Conservation (phyloP, 352 stramenopile genomes). For the Phytopythium kandeliae region DNA sequence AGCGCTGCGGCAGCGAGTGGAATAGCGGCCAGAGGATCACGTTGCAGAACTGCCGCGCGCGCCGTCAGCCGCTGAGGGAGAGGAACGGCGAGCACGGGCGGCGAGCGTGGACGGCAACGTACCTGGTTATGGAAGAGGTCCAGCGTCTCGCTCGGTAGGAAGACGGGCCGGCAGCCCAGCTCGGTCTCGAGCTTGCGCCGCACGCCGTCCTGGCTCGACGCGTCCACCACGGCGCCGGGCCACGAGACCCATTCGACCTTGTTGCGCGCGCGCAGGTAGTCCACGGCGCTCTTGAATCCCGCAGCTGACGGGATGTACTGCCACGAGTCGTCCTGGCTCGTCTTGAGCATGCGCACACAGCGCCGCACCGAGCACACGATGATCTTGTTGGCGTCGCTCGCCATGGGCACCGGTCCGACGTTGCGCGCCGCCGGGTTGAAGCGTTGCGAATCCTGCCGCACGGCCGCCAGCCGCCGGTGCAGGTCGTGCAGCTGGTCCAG, state of each 20-base stretch:
- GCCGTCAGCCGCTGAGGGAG: neutral
- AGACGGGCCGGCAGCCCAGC: slow-evolving; percentile 82
- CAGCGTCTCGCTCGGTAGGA: slow-evolving; percentile 66
- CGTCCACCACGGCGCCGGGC: slow-evolving; percentile 74
- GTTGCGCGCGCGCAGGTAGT: slow-evolving; percentile 69
- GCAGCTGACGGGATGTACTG: slow-evolving; percentile 62
- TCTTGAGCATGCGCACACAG: slow-evolving; percentile 75
- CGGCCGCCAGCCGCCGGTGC: slow-evolving; percentile 55
- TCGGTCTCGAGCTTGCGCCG: slow-evolving; percentile 72
- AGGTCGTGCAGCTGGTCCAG: slow-evolving; percentile 77
- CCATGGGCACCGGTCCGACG: slow-evolving; percentile 64
- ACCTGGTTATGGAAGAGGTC: slow-evolving; percentile 84
- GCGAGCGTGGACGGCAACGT: neutral
- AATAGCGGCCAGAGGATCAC: slow-evolving; percentile 89
- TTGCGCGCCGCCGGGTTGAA: slow-evolving; percentile 57
- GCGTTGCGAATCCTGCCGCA: slow-evolving; percentile 73
- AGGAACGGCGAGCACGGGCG: too few species aligned
- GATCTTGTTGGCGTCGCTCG: slow-evolving; percentile 75
- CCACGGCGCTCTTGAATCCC: slow-evolving; percentile 68
- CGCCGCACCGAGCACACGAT: slow-evolving; percentile 64
- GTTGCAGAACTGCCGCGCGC: slow-evolving; percentile 69
- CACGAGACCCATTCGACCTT: slow-evolving; percentile 90
- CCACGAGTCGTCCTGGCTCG: slow-evolving; percentile 63
- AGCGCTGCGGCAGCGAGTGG: slow-evolving; percentile 82
- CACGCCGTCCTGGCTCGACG: slow-evolving; percentile 73